phyloP scores from a whole-genome alignment of 139 green algal genomes.

The Pleodorina starrii region DNA sequence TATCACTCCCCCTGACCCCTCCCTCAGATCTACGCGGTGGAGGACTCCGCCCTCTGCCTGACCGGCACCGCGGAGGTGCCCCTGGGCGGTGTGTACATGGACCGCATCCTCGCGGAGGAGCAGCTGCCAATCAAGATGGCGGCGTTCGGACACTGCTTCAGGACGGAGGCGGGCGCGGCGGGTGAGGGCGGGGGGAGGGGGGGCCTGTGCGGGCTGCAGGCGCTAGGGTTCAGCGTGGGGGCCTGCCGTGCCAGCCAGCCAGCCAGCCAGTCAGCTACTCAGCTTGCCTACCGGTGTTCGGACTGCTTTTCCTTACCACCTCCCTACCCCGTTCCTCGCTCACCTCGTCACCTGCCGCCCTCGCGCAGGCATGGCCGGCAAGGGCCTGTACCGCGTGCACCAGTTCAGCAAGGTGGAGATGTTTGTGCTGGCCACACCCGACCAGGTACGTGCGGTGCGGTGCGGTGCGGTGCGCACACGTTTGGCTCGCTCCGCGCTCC shows the following conservation, averaged over 20 bases:
- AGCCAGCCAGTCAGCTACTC: too few species aligned
- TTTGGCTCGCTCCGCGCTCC: too few species aligned
- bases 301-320: too few species aligned
- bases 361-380: slow-evolving; percentile 72
- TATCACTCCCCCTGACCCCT: too few species aligned
- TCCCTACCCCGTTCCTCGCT: too few species aligned
- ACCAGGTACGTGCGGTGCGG: too few species aligned
- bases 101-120: slow-evolving; percentile 84
- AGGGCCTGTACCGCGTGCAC: slow-evolving; percentile 97
- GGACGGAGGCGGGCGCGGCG: slow-evolving; percentile 95
- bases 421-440: slow-evolving; percentile 94
- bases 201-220: too few species aligned
- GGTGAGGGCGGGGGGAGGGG: background rate
- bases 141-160: slow-evolving; percentile 96
- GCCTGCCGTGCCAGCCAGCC: too few species aligned
- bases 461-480: too few species aligned
- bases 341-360: too few species aligned
- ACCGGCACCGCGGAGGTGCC: slow-evolving; percentile 97
- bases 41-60: slow-evolving; percentile 89
- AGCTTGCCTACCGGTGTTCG: too few species aligned
- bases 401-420: slow-evolving; percentile 99
- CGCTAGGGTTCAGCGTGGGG: too few species aligned
- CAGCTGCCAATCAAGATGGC: slow-evolving; percentile 94
- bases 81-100: slow-evolving; percentile 93
- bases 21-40: slow-evolving; percentile 94